Conservation (phyloP, 768 basidiomycete species). For the Stropharia rugosoannulata region DNA sequence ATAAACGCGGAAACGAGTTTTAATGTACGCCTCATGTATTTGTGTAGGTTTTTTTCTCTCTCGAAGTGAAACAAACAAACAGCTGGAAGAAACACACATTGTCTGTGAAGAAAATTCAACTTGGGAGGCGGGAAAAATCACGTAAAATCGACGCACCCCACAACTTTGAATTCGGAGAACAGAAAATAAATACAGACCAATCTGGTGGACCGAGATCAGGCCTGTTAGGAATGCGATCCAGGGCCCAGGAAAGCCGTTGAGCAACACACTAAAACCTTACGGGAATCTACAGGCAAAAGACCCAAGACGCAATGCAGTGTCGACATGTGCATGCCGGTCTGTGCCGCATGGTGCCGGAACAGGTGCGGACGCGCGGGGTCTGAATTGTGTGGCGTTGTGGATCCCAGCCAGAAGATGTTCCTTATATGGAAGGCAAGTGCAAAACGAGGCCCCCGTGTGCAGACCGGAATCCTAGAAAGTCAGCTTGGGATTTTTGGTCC, state of each 20-base stretch:
- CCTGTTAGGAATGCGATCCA: slow-evolving; percentile 6
- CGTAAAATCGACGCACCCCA: background rate
- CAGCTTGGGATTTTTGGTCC: slow-evolving; percentile 7
- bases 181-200: background rate
- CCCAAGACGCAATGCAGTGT: background rate
- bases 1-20: slow-evolving; percentile 4
- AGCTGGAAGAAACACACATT: background rate
- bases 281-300: background rate
- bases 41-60: too few relatives aligned
- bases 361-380: slow-evolving; percentile 14
- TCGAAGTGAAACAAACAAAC: background rate
- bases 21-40: too few relatives aligned
- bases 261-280: background rate
- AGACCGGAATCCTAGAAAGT: slow-evolving; percentile 10
- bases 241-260: background rate
- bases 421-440: slow-evolving; percentile 14
- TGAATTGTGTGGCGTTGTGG: slow-evolving; percentile 25
- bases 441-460: slow-evolving; percentile 14
- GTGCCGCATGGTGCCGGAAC: slow-evolving; percentile 13
- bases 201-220: slow-evolving; percentile 1
- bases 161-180: background rate
- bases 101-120: background rate
- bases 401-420: slow-evolving; percentile 20
- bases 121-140: background rate
- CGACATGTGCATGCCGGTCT: background rate